Conservation (phyloP, 140 eudicot species). For the Bidens hawaiensis region DNA sequence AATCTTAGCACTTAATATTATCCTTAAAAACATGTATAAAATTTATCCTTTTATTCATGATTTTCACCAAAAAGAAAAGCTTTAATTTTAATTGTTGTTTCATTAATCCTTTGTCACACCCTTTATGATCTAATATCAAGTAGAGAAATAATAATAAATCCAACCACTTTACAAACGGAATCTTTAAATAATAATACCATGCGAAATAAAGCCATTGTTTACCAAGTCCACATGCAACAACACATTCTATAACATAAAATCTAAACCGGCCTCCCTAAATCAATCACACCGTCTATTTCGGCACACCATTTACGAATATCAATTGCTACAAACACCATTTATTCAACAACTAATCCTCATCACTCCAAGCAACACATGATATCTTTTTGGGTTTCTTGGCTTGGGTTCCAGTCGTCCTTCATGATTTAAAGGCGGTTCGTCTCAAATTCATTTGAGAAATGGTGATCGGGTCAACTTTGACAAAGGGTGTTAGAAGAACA, state of each 20-base stretch:
- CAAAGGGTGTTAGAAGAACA: neutral
- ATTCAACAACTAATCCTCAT: no score
- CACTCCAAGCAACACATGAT: no score
- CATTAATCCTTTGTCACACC: no score
- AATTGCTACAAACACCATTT: neutral
- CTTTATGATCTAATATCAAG: no score
- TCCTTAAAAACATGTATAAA: no score
- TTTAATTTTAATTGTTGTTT: no score
- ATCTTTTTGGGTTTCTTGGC: neutral
- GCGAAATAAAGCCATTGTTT: neutral
- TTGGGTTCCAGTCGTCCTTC: neutral
- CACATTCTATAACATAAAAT: neutral
- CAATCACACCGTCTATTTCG: neutral
- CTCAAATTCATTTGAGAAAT: neutral
- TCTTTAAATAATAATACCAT: neutral
- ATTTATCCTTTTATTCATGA: no score
- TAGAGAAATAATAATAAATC: neutral
- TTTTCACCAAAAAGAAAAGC: no score
- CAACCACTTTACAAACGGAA: neutral
- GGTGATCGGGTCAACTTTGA: neutral
- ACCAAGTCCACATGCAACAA: slow-evolving; percentile 2
- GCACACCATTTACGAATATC: neutral
- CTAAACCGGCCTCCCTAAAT: neutral
- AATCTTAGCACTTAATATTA: no score
- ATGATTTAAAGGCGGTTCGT: neutral